These are phyloP conservation scores for Raddia distichophylla DNA, from an alignment of 176 grass and related monocot genomes.

Conservation along the genomic window DNA sequence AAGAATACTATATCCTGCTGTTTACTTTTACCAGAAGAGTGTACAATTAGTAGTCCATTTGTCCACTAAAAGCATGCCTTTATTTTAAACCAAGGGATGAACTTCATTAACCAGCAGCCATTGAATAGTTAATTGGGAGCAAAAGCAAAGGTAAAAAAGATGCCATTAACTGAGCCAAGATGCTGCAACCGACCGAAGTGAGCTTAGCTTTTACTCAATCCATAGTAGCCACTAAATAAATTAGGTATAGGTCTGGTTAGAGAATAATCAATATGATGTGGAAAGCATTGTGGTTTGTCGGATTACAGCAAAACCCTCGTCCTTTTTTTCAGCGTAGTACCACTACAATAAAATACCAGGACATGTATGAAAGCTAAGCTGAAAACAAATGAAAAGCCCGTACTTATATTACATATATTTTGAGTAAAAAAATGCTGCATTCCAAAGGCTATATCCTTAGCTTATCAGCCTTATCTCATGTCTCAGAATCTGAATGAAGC, in stretches of 20 bases:
- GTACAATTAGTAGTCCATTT: slow-evolving; percentile 4
- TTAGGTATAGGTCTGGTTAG: slow-evolving; percentile 6
- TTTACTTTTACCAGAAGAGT: neutral
- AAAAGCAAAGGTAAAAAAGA: slow-evolving; percentile 18
- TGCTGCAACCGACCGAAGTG: neutral
- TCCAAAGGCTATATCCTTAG: neutral
- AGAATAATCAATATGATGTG: slow-evolving; percentile 37
- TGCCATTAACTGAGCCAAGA: neutral
- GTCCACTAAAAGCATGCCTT: neutral
- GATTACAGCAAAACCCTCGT: neutral
- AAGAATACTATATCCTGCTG: neutral
- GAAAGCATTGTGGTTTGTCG: slow-evolving; percentile 24
- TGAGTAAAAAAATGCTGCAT: neutral
- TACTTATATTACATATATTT: neutral
- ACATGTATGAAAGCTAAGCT: neutral
- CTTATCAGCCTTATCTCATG: neutral
- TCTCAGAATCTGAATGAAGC: neutral
- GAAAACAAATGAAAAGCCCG: neutral
- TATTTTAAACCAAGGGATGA: neutral
- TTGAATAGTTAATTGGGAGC: neutral
- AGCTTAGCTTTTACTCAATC: slow-evolving; percentile 20
- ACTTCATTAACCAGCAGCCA: slow-evolving; percentile 2
- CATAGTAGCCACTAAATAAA: slow-evolving; percentile 3
- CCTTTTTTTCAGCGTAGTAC: neutral
- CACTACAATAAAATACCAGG: neutral